phyloP scores from a whole-genome alignment of 345 rosid species.

The Linum trigynum region DNA sequence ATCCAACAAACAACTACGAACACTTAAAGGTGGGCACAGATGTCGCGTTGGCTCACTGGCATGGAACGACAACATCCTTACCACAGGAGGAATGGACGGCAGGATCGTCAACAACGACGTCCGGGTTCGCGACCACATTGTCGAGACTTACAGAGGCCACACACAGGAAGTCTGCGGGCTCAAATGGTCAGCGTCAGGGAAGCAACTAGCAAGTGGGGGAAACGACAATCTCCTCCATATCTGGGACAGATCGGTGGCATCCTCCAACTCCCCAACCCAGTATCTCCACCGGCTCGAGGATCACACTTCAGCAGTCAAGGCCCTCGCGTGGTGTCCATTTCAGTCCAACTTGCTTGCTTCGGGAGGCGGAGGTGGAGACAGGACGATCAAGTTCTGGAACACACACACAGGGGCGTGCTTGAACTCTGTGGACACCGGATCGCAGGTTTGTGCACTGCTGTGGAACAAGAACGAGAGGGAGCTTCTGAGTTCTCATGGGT shows the following conservation, averaged over 20 bases:
- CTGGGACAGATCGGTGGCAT: slow-evolving; percentile 42
- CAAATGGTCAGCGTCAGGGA: slow-evolving; percentile 48
- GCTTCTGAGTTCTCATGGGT: slow-evolving; percentile 47
- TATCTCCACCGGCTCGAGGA: slow-evolving; percentile 48
- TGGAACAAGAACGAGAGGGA: slow-evolving; percentile 50
- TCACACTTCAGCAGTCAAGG: slow-evolving; percentile 50
- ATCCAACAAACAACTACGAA: slow-evolving; percentile 28
- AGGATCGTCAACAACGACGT: slow-evolving; percentile 42
- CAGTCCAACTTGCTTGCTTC: slow-evolving; percentile 44
- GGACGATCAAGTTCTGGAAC: slow-evolving; percentile 43
- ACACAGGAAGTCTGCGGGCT: slow-evolving; percentile 43
- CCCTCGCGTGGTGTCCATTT: slow-evolving; percentile 59
- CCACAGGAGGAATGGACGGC: slow-evolving; percentile 46
- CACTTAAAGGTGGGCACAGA: slow-evolving; percentile 36
- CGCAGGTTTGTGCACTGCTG: slow-evolving; percentile 39
- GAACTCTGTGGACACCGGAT: slow-evolving; percentile 43
- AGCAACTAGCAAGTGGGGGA: slow-evolving; percentile 47
- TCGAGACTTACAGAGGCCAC: slow-evolving; percentile 38
- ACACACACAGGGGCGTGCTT: slow-evolving; percentile 43
- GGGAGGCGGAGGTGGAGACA: slow-evolving; percentile 48
- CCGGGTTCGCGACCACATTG: slow-evolving; percentile 34
- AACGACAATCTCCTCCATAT: slow-evolving; percentile 37
- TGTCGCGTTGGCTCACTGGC: slow-evolving; percentile 38
- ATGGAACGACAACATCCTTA: slow-evolving; percentile 43
- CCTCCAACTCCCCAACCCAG: slow-evolving; percentile 33